phyloP scores from a whole-genome alignment of 169 alveolate species.

The Cryptosporidium felis region DNA sequence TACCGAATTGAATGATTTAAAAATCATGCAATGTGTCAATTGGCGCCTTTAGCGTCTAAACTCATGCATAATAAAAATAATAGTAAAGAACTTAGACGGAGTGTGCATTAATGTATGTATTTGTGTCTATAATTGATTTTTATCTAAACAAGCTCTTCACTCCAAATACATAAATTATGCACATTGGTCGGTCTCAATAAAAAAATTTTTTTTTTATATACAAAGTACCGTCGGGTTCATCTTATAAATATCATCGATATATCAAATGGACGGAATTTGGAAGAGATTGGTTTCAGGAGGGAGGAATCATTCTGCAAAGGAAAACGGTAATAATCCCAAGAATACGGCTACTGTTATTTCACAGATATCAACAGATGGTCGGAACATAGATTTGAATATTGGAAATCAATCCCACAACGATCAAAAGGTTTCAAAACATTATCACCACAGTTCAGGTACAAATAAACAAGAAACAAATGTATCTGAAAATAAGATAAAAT shows the following conservation, averaged over 20 bases:
- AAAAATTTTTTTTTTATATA: background rate
- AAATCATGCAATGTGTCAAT: background rate
- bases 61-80: slow-evolving; percentile 23
- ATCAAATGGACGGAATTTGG: slow-evolving; percentile 69
- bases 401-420: background rate
- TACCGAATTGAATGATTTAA: background rate
- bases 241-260: background rate
- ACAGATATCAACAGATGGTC: background rate
- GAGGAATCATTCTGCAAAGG: slow-evolving; percentile 49
- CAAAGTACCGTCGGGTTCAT: slow-evolving; percentile 20
- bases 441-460: background rate
- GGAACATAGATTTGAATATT: background rate
- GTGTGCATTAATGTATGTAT: slow-evolving; percentile 51
- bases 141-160: background rate
- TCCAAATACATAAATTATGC: background rate
- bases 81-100: slow-evolving; percentile 39
- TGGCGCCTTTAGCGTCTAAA: slow-evolving; percentile 60
- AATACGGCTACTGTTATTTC: background rate
- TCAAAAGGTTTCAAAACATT: background rate
- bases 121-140: slow-evolving; percentile 4
- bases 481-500: slow-evolving; percentile 19
- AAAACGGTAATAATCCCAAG: slow-evolving; percentile 7
- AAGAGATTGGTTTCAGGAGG: slow-evolving; percentile 70
- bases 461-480: background rate
- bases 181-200: slow-evolving; percentile 4